These are phyloP conservation scores for Rhazya stricta DNA, from an alignment of 257 asterid species.

Conservation along the genomic window DNA sequence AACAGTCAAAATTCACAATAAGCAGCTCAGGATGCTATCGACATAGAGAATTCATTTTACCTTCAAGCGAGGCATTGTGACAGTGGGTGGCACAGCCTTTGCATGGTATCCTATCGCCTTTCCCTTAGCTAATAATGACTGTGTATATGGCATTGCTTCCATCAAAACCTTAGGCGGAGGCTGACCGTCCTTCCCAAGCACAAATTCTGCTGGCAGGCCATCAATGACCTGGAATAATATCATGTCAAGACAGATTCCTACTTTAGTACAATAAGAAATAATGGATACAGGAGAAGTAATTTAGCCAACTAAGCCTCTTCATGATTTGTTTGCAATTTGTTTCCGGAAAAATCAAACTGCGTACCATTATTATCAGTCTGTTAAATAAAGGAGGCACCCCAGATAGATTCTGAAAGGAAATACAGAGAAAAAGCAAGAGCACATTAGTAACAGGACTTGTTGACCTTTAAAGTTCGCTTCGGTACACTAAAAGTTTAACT, in stretches of 20 bases:
- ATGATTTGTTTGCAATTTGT: conserved; percentile 6
- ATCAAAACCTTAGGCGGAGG: conserved; percentile 52
- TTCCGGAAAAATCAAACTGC: not conserved
- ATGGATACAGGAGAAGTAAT: conserved; percentile 1
- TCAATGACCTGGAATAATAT: conserved; percentile 62
- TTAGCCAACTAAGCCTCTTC: not conserved
- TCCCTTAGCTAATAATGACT: conserved; percentile 60
- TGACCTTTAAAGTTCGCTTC: not conserved
- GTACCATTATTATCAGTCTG: conserved; percentile 68
- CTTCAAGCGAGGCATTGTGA: conserved; percentile 96
- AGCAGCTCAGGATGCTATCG: conserved; percentile 4
- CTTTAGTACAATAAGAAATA: not conserved
- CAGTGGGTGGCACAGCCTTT: conserved; percentile 95
- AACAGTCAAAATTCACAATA: conserved; percentile 11
- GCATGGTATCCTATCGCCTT: conserved; percentile 83
- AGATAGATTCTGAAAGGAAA: conserved; percentile 52
- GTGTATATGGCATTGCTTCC: conserved; percentile 91
- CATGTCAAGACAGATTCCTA: not conserved
- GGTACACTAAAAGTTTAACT: not conserved
- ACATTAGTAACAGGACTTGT: not conserved
- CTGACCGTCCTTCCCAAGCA: conserved; percentile 72
- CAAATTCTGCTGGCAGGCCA: conserved; percentile 92
- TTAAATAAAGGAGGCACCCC: conserved; percentile 67
- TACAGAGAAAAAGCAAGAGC: not conserved
- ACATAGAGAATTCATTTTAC: conserved; percentile 25